Conservation (phyloP, 2,329 filamentous ascomycete species). For the Penicillium sp. region DNA sequence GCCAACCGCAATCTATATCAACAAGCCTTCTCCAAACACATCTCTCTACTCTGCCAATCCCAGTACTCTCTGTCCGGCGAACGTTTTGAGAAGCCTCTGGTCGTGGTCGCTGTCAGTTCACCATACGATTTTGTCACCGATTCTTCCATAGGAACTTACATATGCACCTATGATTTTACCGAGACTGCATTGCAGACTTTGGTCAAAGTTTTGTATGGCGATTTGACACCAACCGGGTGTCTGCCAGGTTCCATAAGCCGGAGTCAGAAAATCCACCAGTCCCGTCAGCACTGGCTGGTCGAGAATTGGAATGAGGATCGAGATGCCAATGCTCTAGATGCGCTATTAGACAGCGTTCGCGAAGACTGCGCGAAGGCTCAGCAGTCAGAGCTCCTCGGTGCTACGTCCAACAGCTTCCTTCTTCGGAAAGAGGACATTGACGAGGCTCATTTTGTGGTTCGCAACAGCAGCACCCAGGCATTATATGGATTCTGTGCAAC, state of each 20-base stretch:
- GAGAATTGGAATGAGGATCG: constrained; percentile 81
- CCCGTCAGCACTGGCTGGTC: constrained; percentile 93
- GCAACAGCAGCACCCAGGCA: constrained; percentile 88
- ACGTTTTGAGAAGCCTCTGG: constrained; percentile 71
- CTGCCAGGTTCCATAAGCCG: constrained; percentile 75
- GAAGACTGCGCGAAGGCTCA: constrained; percentile 63
- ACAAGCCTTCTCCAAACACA: constrained; percentile 91
- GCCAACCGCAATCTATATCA: constrained; percentile 94
- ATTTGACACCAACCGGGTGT: constrained; percentile 59
- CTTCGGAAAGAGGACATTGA: constrained; percentile 69
- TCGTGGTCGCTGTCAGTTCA: constrained; percentile 91
- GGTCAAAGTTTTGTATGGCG: constrained; percentile 80
- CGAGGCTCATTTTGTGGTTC: constrained; percentile 86
- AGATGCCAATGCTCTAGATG: constrained; percentile 71
- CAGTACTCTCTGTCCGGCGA: constrained; percentile 41
- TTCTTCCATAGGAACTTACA: constrained; percentile 82
- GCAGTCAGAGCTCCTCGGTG: constrained; percentile 67
- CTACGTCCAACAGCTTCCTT: constrained; percentile 74
- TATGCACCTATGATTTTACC: constrained; percentile 96
- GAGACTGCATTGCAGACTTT: constrained; percentile 85
- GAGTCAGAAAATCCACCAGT: constrained; percentile 82
- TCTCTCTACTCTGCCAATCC: constrained; percentile 80
- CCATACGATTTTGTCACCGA: constrained; percentile 97
- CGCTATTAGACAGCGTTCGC: constrained; percentile 70
- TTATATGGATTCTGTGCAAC: constrained; percentile 92